Evolutionary conservation across 192 early-diverging fungal genomes (phyloP), one percentile per base, ranked within the genome.

Genomic region (Jimgerdemannia lactiflua): DNA sequence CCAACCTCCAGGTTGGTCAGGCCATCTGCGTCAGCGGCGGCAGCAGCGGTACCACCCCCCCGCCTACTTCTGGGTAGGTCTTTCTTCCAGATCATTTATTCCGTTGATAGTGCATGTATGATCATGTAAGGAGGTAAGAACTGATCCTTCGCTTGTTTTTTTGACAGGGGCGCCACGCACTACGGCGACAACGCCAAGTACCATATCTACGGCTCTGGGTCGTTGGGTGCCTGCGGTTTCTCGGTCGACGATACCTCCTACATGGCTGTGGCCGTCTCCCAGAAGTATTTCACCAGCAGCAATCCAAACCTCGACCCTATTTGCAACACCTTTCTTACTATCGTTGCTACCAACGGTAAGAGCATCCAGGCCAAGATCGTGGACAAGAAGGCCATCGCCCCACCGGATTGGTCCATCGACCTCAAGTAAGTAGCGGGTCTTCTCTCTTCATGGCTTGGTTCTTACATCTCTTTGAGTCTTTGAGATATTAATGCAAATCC

Each of bases 1-100:
- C 40, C 43, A 72, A 72, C 43, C 39, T 72, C 4, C 64, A 43
- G 44, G 42, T 72, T 49, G 71, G 71, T 29, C 18, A 49, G 3
- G 0, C 44, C 7, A 29, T 72, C 6, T 72, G 71, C 43, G 43
- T 72, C 64, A n/a, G 11, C 64, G 64, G n/a, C n/a, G n/a, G n/a
- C n/a, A n/a, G n/a, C n/a, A 59, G 8, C 14, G 14, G 49, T 0
- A 10, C 49, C 49, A 59, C 49, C 49, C 8, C 8, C 14, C 14
- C 49, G 49, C 49, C 6, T 59, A 59, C 49, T 10, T 1, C 49
- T 14, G 2, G 49, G 49, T 59, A 10, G 14, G 49, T 59, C 2
- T 59, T 10, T 10, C 49, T 2, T 59, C 14, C 6, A 59, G 14
- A 59, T 59, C 8, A 59, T 10, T 59, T 14, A 2, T 59, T 59